Base-by-base conservation (phyloP, 2,329 filamentous ascomycete species). In the Neopestalotiopsis rosae region DNA sequence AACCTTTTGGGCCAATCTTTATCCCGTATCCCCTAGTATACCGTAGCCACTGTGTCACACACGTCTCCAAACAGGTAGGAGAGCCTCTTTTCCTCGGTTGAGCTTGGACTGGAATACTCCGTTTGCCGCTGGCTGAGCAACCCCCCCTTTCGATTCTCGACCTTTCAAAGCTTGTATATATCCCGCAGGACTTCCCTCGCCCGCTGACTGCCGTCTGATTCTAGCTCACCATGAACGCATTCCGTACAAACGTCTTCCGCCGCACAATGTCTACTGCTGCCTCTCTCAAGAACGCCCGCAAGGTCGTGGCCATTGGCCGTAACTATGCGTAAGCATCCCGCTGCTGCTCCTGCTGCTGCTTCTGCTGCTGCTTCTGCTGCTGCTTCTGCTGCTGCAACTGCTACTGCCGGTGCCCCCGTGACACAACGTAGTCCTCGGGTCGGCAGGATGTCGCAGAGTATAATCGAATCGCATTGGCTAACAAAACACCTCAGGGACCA, bases 271-370 rank as follows among this genome's bases (percentile, higher is more conserved):
- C 84, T 57, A 79, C 82, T 73, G 83, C 84, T 69, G 83, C 85
- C 59, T 81, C 82, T 30, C 77, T 89, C 67, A 86, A 83, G 76
- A 83, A 86, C 66, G 88, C 89, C 30, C 85, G 88, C 71, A 94
- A 97, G 86, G 89, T 97, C 67, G 92, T 97, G 79, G 98, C 95
- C 83, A 97, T 98, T 78, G 94, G 94, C 75, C 90, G 96, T 76
- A 97, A 99, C 86, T 99, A 98, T 87, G 95, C 95, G 93, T 96
- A 82, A 79, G 91, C 73, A 58, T 61, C 6, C 45, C 10, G 61
- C 30, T 12, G 12, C 59, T 45, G 38, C n/a, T 49, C 28, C 49
- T 45, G 52, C 52, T 32, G n/a, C 24, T 28, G 24, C 24, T 28
- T 28, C 24, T 28, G 24, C 24, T 28, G 24, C 24, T 28, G 24